Evolutionary conservation across 177 flowering plant species (phyloP), one percentile per base, ranked within the genome.

Genomic region (Tripterygium wilfordii): DNA sequence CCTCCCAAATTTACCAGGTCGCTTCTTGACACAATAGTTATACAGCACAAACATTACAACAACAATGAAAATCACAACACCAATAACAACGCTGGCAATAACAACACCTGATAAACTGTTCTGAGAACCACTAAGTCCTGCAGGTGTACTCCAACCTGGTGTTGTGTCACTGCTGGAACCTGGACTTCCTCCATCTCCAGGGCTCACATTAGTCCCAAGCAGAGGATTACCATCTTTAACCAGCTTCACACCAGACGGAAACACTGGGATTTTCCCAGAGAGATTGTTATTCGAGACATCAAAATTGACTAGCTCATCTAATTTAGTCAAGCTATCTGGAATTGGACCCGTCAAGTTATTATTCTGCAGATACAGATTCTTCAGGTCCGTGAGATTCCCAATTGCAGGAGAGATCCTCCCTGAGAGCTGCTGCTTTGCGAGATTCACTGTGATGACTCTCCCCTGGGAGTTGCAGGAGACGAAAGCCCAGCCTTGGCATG

Each of bases 251-350:
- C 47, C 21, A 0, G 60, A 8, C 0, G 53, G 22, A 41, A 82
- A 82, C 0, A 0, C 15, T 5, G 87, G 89, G 14, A 78, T 35
- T 46, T 53, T 54, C 9, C 87, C 95, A 1, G 63, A 39, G 10
- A 84, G 67, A 33, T 84, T 77, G 43, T 84, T 84, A 59, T 81
- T 84, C 10, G 83, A 69, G 5, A 79, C 64, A 61, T 81, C 92
- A 17, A 84, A 18, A 23, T 40, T n/a, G 24, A 56, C 65, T n/a
- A 84, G 73, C 42, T 57, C 52, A 7, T 41, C 5, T 28, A 84
- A 39, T 8, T 33, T 31, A 0, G 78, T 55, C 63, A 84, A 62
- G 37, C 60, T 56, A 21, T 56, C 54, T 1, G 92, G 85, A 17
- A 81, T 70, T 0, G 65, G 8, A 7, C 95, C 89, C 3, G 60